Evolutionary conservation across 352 stramenopile species (phyloP), one percentile per base, ranked within the genome.

Genomic region (Detonula confervacea): DNA sequence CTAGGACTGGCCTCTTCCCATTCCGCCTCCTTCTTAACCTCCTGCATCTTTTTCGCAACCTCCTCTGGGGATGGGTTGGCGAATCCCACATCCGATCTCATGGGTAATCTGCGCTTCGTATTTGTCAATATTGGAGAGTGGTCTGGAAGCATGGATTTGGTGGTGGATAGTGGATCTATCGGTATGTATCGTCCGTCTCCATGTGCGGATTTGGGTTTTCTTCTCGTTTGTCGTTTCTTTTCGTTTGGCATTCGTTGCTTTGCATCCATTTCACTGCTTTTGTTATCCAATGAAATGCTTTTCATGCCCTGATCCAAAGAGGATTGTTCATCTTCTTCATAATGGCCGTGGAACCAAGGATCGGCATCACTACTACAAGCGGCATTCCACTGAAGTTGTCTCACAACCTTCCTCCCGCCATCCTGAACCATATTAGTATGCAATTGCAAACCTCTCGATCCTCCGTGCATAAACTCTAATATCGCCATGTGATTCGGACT

Each of bases 1-100:
- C 89, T 65, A n/a, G 87, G 87, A 79, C 82, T 92, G 6, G 82
- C 75, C 76, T 93, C 86, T 77, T 94, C 87, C 85, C 83, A 90
- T 70, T 91, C 80, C 12, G 80, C 88, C 69, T 94, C 89, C 20
- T 70, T 72, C 29, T 64, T 61, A n/a, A 92, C 89, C 56, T 94
- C 88, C 5, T 57, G 51, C 76, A 91, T 86, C 52, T 93, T 93
- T 27, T 52, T 30, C 24, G 33, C 16, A 33, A 93, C 83, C 73
- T 93, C 87, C 42, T 91, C 81, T 29, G 65, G 16, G 2, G 75
- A 72, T 1, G 89, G 79, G 42, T 87, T 84, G 3, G 83, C 66
- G 81, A 94, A 94, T 35, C 89, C 89, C 2, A 94, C 89, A 81
- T 94, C 89, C 0, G 76, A 64, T 57, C 89, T 47, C 56, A 80